Evolutionary conservation across 164 flowering plant species (phyloP).

Genomic region (Nymphaea thermarum): DNA sequence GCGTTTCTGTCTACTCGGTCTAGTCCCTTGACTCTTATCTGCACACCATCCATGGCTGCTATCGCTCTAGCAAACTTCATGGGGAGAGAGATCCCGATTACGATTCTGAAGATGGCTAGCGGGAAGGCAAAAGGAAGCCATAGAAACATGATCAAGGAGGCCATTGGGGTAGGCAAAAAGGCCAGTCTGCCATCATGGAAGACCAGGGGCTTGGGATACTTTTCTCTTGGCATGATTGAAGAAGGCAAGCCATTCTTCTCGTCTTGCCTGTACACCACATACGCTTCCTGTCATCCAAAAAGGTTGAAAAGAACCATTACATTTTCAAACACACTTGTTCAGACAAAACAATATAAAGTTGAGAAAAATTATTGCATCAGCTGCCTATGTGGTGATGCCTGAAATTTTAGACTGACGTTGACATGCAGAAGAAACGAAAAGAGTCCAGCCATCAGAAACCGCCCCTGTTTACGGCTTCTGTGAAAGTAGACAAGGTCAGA

Average conservation of each 20-base stretch:
- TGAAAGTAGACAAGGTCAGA: too few relatives aligned
- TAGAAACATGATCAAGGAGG: constrained; percentile 61
- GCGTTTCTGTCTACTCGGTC: not conserved
- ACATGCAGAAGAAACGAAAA: too few relatives aligned
- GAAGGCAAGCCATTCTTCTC: constrained; percentile 7
- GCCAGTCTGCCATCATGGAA: constrained; percentile 92
- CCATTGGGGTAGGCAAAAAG: constrained; percentile 62
- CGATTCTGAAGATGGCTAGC: constrained; percentile 42
- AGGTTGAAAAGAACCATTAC: too few relatives aligned
- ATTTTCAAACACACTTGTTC: too few relatives aligned
- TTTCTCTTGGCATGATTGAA: constrained; percentile 39
- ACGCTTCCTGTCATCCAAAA: constrained; percentile 31
- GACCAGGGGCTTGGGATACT: constrained; percentile 64
- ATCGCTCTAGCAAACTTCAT: constrained; percentile 23
- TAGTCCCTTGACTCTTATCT: constrained; percentile 20
- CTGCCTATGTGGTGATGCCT: too few relatives aligned
- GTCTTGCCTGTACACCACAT: constrained; percentile 46
- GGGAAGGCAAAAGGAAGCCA: constrained; percentile 66
- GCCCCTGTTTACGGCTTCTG: too few relatives aligned
- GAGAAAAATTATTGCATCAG: too few relatives aligned
- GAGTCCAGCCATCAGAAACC: too few relatives aligned
- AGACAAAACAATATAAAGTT: too few relatives aligned
- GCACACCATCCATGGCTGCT: constrained; percentile 27
- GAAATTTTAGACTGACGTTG: too few relatives aligned
- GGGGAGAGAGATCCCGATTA: constrained; percentile 44